Percentiles rank a stretch among this genome's conserved stretches.
These are phyloP conservation scores for Psidium friedrichsthalianum DNA, from an alignment of 345 rosid species.

Conservation along the genomic window DNA sequence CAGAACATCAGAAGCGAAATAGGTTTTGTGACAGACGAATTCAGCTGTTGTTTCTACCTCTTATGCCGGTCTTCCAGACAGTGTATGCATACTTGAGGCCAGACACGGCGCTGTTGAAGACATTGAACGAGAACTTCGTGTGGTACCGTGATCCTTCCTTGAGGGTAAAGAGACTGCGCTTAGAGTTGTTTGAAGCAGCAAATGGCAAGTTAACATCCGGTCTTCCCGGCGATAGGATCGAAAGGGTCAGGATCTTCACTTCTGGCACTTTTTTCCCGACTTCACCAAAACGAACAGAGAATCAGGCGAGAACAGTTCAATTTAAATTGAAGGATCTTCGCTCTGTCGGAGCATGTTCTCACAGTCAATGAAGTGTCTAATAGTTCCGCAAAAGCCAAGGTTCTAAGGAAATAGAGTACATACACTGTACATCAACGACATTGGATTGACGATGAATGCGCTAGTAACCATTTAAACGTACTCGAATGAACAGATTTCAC, in stretches of 20 bases:
- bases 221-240: conserved; percentile 13
- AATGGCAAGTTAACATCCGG: conserved; percentile 14
- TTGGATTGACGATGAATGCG: not conserved
- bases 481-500: not conserved
- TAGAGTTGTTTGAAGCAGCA: not conserved
- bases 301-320: not conserved
- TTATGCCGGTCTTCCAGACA: conserved; percentile 25
- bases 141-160: conserved; percentile 17
- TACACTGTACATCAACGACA: not conserved
- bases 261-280: conserved; percentile 14
- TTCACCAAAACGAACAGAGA: not conserved
- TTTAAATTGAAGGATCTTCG: not conserved
- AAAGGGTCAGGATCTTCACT: conserved; percentile 12
- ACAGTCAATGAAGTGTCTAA: not conserved
- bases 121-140: conserved; percentile 14
- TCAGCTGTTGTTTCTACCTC: conserved; percentile 5
- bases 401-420: not conserved
- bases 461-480: not conserved
- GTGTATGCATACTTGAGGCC: conserved; percentile 21
- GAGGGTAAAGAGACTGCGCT: conserved; percentile 16
- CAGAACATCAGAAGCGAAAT: not conserved
- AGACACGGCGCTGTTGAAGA: conserved; percentile 11
- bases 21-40: not conserved
- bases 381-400: not conserved
- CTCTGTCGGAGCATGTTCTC: not conserved